Evolutionary conservation across 2,329 filamentous ascomycete species (phyloP).

Genomic region (Stemphylium lycopersici): DNA sequence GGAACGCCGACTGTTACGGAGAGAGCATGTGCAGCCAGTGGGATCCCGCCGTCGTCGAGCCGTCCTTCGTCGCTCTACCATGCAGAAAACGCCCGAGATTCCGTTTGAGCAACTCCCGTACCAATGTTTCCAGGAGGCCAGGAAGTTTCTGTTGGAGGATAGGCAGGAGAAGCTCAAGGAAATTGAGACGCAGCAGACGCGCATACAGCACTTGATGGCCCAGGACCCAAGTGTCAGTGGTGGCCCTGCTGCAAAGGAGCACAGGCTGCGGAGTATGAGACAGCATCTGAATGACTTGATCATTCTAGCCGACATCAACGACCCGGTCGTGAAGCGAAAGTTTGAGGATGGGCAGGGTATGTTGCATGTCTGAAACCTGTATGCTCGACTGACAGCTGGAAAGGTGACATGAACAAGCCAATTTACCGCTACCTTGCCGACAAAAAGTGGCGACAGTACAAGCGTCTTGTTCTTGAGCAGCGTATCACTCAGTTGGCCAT

Average conservation of each 20-base stretch:
- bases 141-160: constrained; percentile 80
- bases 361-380: constrained; percentile 31
- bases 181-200: constrained; percentile 70
- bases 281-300: constrained; percentile 78
- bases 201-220: constrained; percentile 71
- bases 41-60: constrained; percentile 82
- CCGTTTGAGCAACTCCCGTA: constrained; percentile 95
- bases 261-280: constrained; percentile 71
- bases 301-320: constrained; percentile 91
- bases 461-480: constrained; percentile 79
- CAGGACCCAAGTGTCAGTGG: constrained; percentile 64
- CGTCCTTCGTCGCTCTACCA: constrained; percentile 42
- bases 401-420: constrained; percentile 94
- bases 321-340: constrained; percentile 87
- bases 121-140: constrained; percentile 96
- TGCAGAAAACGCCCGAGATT: constrained; percentile 66
- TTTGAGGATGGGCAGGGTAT: constrained; percentile 91
- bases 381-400: constrained; percentile 12
- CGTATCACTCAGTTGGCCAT: constrained; percentile 86
- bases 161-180: constrained; percentile 78
- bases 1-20: constrained; percentile 71
- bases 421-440: constrained; percentile 92
- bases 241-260: constrained; percentile 69
- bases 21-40: constrained; percentile 70
- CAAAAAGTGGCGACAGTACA: constrained; percentile 84